A percentile compares a stretch with the other conserved stretches of the same genome.
Evolutionary conservation across 140 eudicot species (phyloP).

Genomic region (Bidens hawaiensis): DNA sequence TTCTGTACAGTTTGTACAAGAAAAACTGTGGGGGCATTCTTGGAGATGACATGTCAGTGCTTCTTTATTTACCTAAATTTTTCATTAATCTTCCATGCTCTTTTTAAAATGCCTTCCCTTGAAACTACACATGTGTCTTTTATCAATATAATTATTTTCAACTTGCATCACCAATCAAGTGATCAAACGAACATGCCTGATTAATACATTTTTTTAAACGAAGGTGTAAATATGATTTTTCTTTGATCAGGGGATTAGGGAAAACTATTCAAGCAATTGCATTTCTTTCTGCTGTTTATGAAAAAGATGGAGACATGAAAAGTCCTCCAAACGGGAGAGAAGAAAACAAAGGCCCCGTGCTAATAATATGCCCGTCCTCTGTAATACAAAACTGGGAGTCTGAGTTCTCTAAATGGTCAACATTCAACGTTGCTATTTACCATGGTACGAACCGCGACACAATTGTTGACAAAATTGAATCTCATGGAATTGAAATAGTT

Average conservation of each 20-base stretch:
- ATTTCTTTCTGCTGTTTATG: conserved; percentile 75
- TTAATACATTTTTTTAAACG: not conserved
- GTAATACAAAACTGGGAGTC: conserved; percentile 85
- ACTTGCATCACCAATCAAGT: not conserved
- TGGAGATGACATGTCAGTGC: conserved; percentile 95
- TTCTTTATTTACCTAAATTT: not conserved
- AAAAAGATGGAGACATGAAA: conserved; percentile 51
- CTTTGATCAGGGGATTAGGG: conserved; percentile 86
- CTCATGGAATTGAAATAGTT: conserved; percentile 52
- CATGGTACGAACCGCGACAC: conserved; percentile 81
- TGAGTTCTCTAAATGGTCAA: conserved; percentile 87
- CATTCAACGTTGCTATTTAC: conserved; percentile 60
- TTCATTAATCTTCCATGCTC: not conserved
- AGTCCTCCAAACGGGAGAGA: conserved; percentile 10
- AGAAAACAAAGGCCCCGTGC: conserved; percentile 45
- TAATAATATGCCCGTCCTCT: conserved; percentile 81
- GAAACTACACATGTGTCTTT: no score
- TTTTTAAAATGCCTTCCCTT: not conserved
- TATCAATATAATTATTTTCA: no score
- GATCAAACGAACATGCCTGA: conserved; percentile 7
- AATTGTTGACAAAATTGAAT: conserved; percentile 46
- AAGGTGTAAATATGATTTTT: not conserved
- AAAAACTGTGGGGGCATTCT: conserved; percentile 91
- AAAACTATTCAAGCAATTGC: conserved; percentile 97
- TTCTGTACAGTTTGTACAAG: conserved; percentile 75